These are phyloP conservation scores for Trichoderma lentiforme DNA, from an alignment of 2,329 filamentous ascomycete genomes.

Conservation along the genomic window DNA sequence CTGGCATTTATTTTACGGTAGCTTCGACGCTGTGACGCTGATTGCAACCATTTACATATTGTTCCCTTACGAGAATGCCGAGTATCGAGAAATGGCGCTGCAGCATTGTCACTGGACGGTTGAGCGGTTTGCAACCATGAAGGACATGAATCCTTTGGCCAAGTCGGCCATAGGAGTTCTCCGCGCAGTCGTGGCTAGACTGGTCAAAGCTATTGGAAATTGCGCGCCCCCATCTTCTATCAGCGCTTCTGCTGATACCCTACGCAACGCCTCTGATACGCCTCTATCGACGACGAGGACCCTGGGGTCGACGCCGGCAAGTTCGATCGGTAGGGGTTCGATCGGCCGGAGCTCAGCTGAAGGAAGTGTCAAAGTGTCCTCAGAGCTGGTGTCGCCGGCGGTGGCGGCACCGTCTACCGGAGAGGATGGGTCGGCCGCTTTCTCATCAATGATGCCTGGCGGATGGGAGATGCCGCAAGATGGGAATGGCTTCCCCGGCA, in stretches of 20 bases:
- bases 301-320: constrained; percentile 19
- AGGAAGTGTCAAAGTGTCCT: neutral
- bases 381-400: neutral
- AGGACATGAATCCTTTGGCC: constrained; percentile 51
- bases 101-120: constrained; percentile 60
- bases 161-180: constrained; percentile 53
- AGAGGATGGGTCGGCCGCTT: neutral
- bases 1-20: constrained; percentile 59
- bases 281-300: constrained; percentile 14
- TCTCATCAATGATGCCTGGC: constrained; percentile 1
- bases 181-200: constrained; percentile 51
- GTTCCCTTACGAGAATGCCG: constrained; percentile 54
- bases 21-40: constrained; percentile 61
- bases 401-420: neutral
- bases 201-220: constrained; percentile 48
- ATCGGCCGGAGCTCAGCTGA: constrained; percentile 3
- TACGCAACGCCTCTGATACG: constrained; percentile 17
- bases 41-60: constrained; percentile 60
- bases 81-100: constrained; percentile 44
- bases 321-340: constrained; percentile 16
- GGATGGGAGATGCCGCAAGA: constrained; percentile 42
- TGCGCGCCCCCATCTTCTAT: constrained; percentile 22
- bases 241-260: constrained; percentile 12
- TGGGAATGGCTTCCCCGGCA: constrained; percentile 46
- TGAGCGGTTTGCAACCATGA: constrained; percentile 56